phyloP scores from a whole-genome alignment of 495 filamentous ascomycete genomes.

The Hypoxylon crocopeplum region DNA sequence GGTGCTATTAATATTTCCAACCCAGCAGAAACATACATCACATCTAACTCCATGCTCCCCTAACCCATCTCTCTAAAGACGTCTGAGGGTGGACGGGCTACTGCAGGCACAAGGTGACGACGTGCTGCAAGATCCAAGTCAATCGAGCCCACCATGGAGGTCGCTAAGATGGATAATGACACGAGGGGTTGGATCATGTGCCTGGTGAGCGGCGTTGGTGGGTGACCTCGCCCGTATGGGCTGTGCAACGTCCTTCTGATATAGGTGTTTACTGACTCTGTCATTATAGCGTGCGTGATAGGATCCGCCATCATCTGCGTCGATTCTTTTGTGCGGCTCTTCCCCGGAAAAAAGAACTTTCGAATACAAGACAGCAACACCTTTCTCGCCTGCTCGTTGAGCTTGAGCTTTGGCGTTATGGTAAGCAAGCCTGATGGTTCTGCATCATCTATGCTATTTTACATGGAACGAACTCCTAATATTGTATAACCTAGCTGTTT shows the following conservation, averaged over 20 bases:
- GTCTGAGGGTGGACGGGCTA: constrained; percentile 21
- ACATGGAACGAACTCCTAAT: constrained; percentile 18
- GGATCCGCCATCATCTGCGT: constrained; percentile 87
- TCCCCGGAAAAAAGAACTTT: constrained; percentile 78
- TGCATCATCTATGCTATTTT: not conserved
- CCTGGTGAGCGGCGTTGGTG: constrained; percentile 78
- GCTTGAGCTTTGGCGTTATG: constrained; percentile 97
- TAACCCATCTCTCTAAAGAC: constrained; percentile 14
- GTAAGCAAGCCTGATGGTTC: constrained; percentile 56
- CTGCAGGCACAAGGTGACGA: constrained; percentile 25
- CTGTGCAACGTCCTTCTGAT: constrained; percentile 3
- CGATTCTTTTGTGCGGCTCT: constrained; percentile 73
- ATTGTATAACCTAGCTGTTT: constrained; percentile 70
- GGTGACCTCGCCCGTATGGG: constrained; percentile 29
- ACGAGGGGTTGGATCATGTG: constrained; percentile 94
- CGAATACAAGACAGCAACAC: constrained; percentile 86
- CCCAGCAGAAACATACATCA: not conserved
- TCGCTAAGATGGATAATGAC: constrained; percentile 71
- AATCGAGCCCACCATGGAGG: constrained; percentile 43
- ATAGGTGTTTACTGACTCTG: constrained; percentile 5
- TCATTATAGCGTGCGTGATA: constrained; percentile 72
- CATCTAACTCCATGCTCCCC: constrained; percentile 20
- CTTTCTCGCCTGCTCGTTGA: constrained; percentile 87
- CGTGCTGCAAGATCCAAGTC: constrained; percentile 16
- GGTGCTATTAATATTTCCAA: not conserved